phyloP scores from a whole-genome alignment of 257 asterid species.

The Nyctanthes arbortristis region DNA sequence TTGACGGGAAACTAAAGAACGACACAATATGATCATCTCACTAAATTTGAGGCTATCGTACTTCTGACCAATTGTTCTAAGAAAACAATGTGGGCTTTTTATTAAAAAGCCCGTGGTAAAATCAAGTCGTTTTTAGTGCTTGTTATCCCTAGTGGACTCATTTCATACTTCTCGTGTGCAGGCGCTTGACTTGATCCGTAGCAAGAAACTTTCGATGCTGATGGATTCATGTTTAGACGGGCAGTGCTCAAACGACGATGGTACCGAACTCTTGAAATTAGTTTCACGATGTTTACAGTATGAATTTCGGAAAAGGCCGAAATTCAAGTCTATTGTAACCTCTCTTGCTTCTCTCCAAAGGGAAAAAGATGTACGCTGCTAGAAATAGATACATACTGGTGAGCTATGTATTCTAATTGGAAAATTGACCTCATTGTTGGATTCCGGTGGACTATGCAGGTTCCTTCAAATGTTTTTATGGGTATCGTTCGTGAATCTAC shows the following conservation, averaged over 20 bases:
- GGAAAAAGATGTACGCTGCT: slow-evolving; percentile 35
- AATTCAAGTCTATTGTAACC: slow-evolving; percentile 35
- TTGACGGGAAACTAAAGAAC: too few relatives aligned
- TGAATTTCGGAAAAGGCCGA: slow-evolving; percentile 54
- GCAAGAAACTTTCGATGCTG: slow-evolving; percentile 41
- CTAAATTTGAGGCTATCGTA: too few relatives aligned
- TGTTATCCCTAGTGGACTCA: background rate
- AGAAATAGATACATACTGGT: background rate
- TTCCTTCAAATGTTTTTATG: slow-evolving; percentile 42
- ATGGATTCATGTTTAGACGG: slow-evolving; percentile 56
- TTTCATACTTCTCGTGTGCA: slow-evolving; percentile 15
- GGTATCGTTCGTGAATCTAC: slow-evolving; percentile 36
- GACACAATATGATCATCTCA: too few relatives aligned
- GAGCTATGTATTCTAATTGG: too few relatives aligned
- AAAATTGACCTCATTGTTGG: background rate
- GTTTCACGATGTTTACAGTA: slow-evolving; percentile 49
- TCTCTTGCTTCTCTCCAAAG: slow-evolving; percentile 44
- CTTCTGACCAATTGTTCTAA: too few relatives aligned
- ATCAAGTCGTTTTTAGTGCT: background rate
- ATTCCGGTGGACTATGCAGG: slow-evolving; percentile 29
- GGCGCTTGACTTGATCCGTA: slow-evolving; percentile 56
- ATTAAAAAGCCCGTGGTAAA: too few relatives aligned
- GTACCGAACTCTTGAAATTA: slow-evolving; percentile 35
- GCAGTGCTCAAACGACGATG: slow-evolving; percentile 46
- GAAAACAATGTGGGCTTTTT: background rate